Evolutionary conservation across 768 basidiomycete genomes (phyloP).

Genomic region (Infundibulicybe gibba): DNA sequence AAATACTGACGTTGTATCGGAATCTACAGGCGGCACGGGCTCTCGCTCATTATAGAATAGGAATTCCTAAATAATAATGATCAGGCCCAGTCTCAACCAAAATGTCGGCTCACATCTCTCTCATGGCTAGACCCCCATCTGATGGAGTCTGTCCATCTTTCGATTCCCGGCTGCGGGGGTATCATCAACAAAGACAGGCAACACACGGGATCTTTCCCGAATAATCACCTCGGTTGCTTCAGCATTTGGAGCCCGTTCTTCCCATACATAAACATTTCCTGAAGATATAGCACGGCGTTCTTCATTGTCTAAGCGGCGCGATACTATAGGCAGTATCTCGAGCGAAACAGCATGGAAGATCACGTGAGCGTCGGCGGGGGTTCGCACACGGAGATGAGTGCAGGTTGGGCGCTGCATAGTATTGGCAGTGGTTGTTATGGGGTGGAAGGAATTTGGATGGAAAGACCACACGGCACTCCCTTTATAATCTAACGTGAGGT

Average conservation of each 20-base stretch:
- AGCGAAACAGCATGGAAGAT: conserved; percentile 72
- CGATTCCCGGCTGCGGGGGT: conserved; percentile 58
- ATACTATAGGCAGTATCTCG: conserved; percentile 59
- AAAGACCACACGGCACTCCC: conserved; percentile 7
- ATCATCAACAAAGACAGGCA: no score
- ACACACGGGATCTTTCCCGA: no score
- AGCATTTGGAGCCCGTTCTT: conserved; percentile 67
- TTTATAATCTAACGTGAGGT: no score
- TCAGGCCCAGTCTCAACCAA: no score
- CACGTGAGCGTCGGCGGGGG: conserved; percentile 63
- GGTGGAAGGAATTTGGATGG: conserved; percentile 3
- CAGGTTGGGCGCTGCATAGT: conserved; percentile 70
- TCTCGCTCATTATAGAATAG: conserved; percentile 72
- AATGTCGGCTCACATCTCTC: conserved; percentile 52
- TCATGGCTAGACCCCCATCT: conserved; percentile 80
- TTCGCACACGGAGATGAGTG: conserved; percentile 57
- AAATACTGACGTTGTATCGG: conserved; percentile 42
- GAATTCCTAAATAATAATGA: conserved; percentile 51
- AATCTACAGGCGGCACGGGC: conserved; percentile 44
- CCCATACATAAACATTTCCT: conserved; percentile 81
- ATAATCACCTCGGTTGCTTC: conserved; percentile 60
- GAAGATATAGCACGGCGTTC: conserved; percentile 68
- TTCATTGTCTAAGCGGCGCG: conserved; percentile 70
- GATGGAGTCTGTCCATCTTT: conserved; percentile 80
- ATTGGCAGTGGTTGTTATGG: conserved; percentile 4